Percentiles rank a stretch among this genome's conserved stretches.
Conservation (phyloP, 2,329 filamentous ascomycete genomes). For the Epichloe glyceriae region DNA sequence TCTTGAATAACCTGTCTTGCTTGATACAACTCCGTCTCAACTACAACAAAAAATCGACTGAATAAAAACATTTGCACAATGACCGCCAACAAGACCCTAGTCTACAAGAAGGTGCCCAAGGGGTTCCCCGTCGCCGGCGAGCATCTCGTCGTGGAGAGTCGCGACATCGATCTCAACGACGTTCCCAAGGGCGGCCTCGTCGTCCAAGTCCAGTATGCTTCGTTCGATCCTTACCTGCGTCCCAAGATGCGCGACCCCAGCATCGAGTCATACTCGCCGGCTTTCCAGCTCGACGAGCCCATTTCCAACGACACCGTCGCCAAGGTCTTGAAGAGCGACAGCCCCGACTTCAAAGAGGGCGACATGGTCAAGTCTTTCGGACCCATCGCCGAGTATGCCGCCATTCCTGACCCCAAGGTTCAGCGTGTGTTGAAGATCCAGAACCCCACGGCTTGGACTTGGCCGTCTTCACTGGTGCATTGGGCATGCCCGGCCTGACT, state of each 20-base stretch:
- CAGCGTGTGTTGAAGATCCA: slow-evolving; percentile 41
- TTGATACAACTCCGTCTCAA: background rate
- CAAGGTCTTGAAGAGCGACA: slow-evolving; percentile 59
- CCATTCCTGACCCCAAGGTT: slow-evolving; percentile 32
- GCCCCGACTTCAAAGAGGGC: slow-evolving; percentile 47
- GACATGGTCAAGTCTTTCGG: slow-evolving; percentile 48
- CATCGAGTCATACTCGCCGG: slow-evolving; percentile 43
- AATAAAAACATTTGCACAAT: slow-evolving; percentile 11
- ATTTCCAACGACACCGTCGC: slow-evolving; percentile 52
- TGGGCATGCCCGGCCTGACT: slow-evolving; percentile 50
- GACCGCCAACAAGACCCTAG: slow-evolving; percentile 55
- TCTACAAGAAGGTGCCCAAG: slow-evolving; percentile 57
- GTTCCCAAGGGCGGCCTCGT: slow-evolving; percentile 52
- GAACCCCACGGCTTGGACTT: slow-evolving; percentile 56
- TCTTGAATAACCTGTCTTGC: background rate
- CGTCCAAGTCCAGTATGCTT: slow-evolving; percentile 58
- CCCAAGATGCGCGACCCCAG: slow-evolving; percentile 58
- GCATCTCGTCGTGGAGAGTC: slow-evolving; percentile 54
- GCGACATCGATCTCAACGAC: slow-evolving; percentile 52
- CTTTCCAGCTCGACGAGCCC: slow-evolving; percentile 46
- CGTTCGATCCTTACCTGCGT: slow-evolving; percentile 76
- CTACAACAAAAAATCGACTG: no score
- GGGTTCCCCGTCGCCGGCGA: slow-evolving; percentile 57
- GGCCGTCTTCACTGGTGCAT: slow-evolving; percentile 56
- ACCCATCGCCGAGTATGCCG: slow-evolving; percentile 58